Conservation (phyloP, 345 rosid genomes). For the Conringia planisiliqua region DNA sequence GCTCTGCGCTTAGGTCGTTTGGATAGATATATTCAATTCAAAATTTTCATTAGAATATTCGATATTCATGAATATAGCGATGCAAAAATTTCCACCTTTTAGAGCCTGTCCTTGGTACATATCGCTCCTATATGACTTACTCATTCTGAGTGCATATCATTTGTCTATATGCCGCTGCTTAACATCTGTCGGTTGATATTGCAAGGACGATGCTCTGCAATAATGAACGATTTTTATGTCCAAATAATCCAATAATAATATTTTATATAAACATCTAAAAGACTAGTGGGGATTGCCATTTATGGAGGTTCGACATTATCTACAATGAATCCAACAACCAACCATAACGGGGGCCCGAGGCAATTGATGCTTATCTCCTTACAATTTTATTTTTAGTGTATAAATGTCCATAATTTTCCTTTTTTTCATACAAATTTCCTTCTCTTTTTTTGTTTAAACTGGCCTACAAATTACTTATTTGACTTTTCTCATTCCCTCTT, state of each 20-base stretch:
- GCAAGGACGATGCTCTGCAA: neutral
- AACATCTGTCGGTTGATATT: neutral
- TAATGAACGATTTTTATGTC: neutral
- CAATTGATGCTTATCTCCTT: slow-evolving; percentile 14
- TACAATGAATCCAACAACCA: slow-evolving; percentile 17
- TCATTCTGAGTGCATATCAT: too few relatives aligned
- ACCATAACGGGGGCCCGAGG: slow-evolving; percentile 18
- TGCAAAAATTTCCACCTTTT: too few relatives aligned
- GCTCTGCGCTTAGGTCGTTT: too few relatives aligned
- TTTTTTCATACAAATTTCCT: neutral
- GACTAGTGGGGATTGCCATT: slow-evolving; percentile 19
- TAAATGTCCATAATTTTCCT: neutral
- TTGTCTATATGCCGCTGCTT: too few relatives aligned
- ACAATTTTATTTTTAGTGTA: neutral
- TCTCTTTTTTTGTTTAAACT: neutral
- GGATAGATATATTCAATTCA: too few relatives aligned
- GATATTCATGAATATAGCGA: too few relatives aligned
- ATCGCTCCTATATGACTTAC: too few relatives aligned
- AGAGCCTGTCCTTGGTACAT: too few relatives aligned
- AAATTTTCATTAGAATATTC: too few relatives aligned
- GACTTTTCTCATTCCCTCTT: neutral
- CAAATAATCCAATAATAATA: neutral
- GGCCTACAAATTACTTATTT: neutral
- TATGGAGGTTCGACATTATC: slow-evolving; percentile 15
- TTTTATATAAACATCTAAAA: neutral